Percentiles rank a stretch among this genome's conserved stretches.
Conservation (phyloP, 202 grass and related monocot genomes). For the Miscanthus sacchariflorus region DNA sequence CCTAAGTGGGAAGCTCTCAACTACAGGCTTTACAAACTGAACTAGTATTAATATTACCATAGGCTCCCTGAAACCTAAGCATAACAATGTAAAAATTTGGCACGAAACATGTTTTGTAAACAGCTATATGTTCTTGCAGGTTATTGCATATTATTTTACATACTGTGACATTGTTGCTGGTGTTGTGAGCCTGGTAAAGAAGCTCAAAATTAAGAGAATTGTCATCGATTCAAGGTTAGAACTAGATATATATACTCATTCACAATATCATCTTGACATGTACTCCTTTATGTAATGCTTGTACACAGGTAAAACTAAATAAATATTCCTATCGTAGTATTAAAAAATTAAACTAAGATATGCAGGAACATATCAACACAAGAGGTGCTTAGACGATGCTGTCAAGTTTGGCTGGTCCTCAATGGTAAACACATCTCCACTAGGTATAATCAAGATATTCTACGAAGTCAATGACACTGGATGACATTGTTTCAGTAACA, state of each 20-base stretch:
- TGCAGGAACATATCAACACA: conserved; percentile 59
- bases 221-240: conserved; percentile 64
- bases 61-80: not conserved
- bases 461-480: conserved; percentile 10
- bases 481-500: conserved; percentile 23
- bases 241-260: not conserved
- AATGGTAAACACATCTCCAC: conserved; percentile 58
- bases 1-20: too few species aligned
- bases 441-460: conserved; percentile 48
- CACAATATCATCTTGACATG: not conserved
- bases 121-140: conserved; percentile 40
- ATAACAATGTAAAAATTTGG: not conserved
- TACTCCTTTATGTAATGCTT: conserved; percentile 8
- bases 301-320: not conserved
- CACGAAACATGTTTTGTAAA: conserved; percentile 26
- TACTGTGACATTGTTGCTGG: conserved; percentile 49
- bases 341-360: conserved; percentile 19
- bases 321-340: not conserved
- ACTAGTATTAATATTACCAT: not conserved
- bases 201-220: conserved; percentile 59
- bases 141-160: conserved; percentile 43
- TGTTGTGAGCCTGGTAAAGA: conserved; percentile 58
- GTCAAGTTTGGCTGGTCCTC: conserved; percentile 59
- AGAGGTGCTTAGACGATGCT: conserved; percentile 39
- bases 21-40: not conserved